These are phyloP conservation scores for Myxozyma nipponensis DNA, from an alignment of 805 yeast species.

Conservation along the genomic window DNA sequence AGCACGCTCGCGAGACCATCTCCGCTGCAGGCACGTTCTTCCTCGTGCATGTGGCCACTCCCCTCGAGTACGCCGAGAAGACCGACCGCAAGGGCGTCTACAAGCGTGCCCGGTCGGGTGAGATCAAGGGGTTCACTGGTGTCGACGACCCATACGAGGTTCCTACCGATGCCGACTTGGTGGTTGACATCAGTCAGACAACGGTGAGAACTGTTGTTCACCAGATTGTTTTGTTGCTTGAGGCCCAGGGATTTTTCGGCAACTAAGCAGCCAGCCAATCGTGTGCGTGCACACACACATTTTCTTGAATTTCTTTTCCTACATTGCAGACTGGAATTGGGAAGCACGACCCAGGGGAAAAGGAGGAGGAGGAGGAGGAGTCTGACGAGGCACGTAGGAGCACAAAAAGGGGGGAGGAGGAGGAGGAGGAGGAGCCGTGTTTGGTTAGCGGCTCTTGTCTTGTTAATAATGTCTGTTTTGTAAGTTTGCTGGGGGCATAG, in stretches of 20 bases:
- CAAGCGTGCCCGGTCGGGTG: constrained; percentile 45
- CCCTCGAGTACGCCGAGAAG: constrained; percentile 44
- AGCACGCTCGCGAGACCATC: constrained; percentile 43
- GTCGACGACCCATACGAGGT: constrained; percentile 47
- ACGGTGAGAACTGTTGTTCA: constrained; percentile 69
- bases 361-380: no score
- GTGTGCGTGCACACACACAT: no score
- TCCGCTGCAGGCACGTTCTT: constrained; percentile 52
- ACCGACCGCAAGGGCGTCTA: constrained; percentile 52
- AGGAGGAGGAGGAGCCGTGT: no score
- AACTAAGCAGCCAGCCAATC: constrained; percentile 34
- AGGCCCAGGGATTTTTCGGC: constrained; percentile 77
- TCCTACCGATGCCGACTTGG: constrained; percentile 55
- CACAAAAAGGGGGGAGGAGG: no score
- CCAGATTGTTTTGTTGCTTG: constrained; percentile 66
- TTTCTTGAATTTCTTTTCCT: not conserved
- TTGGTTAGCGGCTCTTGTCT: no score
- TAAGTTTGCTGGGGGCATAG: no score
- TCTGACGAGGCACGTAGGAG: no score
- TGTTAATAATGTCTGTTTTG: no score
- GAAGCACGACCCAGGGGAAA: no score
- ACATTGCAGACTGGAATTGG: no score
- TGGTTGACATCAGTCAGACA: constrained; percentile 51
- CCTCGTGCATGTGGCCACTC: constrained; percentile 50
- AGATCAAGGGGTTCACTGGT: constrained; percentile 48